These are phyloP conservation scores for Athelia sp. DNA, from an alignment of 1,284 basidiomycete species.

Conservation along the genomic window DNA sequence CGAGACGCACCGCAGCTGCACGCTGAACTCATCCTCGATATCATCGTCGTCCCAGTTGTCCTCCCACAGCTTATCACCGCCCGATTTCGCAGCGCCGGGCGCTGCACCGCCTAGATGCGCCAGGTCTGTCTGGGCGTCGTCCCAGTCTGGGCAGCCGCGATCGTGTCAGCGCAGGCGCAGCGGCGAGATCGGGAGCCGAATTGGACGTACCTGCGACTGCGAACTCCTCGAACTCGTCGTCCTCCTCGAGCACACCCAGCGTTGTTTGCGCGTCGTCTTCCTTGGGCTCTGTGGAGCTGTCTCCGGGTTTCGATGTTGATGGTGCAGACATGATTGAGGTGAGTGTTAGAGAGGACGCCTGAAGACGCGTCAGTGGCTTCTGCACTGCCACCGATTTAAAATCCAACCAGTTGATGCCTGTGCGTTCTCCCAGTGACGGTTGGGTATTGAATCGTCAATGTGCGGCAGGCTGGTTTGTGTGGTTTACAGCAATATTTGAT, in stretches of 20 bases:
- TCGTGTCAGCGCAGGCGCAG: background rate
- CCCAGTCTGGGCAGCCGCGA: constrained; percentile 59
- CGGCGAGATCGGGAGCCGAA: background rate
- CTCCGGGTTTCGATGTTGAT: constrained; percentile 31
- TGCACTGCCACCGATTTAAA: background rate
- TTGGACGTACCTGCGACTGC: constrained; percentile 54
- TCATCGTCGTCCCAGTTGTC: constrained; percentile 99
- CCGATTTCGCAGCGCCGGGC: constrained; percentile 68
- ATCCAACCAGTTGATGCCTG: no score
- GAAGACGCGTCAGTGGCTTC: constrained; percentile 1
- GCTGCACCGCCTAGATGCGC: constrained; percentile 69
- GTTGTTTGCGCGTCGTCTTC: constrained; percentile 39
- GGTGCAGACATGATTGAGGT: constrained; percentile 19
- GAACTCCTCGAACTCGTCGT: constrained; percentile 85
- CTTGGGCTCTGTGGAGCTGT: constrained; percentile 31
- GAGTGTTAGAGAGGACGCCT: background rate
- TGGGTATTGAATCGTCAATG: no score
- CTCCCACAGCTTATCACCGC: constrained; percentile 90
- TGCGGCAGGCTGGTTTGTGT: no score
- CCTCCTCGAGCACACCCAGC: constrained; percentile 76
- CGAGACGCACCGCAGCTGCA: constrained; percentile 78
- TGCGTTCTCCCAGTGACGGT: no score
- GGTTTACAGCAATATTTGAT: no score
- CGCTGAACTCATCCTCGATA: constrained; percentile 95
- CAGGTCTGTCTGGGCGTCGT: constrained; percentile 77